These are phyloP conservation scores for Volvox carteri DNA, from an alignment of 163 green algal genomes.

Conservation along the genomic window DNA sequence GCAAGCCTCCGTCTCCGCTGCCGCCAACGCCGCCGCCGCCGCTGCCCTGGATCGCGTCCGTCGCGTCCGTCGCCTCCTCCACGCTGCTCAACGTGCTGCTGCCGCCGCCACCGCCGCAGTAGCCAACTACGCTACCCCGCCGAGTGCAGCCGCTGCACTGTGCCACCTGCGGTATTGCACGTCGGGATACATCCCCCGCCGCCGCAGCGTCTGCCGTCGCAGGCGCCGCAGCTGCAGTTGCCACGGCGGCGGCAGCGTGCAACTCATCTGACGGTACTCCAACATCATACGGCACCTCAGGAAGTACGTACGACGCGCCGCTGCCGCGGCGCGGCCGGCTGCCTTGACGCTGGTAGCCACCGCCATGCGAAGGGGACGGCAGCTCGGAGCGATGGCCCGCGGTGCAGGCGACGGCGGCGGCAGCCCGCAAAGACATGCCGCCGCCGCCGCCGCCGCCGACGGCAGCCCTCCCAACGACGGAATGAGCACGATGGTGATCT, in stretches of 20 bases:
- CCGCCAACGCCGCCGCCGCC: not conserved
- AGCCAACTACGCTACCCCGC: not conserved
- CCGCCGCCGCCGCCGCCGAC: not conserved
- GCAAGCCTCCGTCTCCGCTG: not conserved
- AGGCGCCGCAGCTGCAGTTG: not conserved
- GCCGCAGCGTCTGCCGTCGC: not conserved
- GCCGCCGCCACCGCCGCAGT: not conserved
- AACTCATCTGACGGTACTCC: not conserved
- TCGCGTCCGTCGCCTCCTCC: not conserved
- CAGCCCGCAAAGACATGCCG: not conserved
- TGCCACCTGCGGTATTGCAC: no score
- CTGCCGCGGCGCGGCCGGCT: not conserved
- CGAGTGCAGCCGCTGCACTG: not conserved
- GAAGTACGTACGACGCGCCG: slow-evolving; percentile 10
- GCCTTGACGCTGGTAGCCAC: not conserved
- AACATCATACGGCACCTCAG: not conserved
- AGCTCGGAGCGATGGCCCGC: not conserved
- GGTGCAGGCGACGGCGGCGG: not conserved
- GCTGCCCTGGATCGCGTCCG: not conserved
- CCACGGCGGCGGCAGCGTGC: not conserved
- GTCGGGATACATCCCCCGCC: no score
- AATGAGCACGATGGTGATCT: not conserved
- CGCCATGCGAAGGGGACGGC: not conserved
- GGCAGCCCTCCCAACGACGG: no score
- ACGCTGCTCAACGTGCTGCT: not conserved